phyloP scores from a whole-genome alignment of 805 yeast genomes.

The Kodamaea nitidulidarum region DNA sequence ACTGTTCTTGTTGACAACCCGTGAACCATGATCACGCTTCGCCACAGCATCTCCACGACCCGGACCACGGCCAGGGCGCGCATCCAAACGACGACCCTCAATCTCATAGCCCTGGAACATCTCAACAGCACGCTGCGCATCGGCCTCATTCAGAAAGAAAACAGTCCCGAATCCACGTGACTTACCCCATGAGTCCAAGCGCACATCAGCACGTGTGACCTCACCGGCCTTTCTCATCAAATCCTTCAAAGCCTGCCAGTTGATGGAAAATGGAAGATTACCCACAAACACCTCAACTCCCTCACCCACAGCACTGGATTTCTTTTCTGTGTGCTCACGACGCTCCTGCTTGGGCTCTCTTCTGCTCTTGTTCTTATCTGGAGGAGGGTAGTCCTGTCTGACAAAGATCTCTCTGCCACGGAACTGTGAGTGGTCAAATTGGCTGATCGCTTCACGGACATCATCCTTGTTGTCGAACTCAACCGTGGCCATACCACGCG shows the following conservation, averaged over 20 bases:
- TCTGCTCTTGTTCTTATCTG: conserved; percentile 32
- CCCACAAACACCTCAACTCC: conserved; percentile 69
- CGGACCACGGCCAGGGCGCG: conserved; percentile 59
- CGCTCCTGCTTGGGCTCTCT: conserved; percentile 21
- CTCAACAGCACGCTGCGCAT: conserved; percentile 67
- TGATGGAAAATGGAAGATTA: conserved; percentile 75
- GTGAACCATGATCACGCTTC: conserved; percentile 9
- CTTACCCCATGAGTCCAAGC: conserved; percentile 60
- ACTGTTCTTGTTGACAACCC: conserved; percentile 32
- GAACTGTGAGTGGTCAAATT: conserved; percentile 60
- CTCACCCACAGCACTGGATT: conserved; percentile 3
- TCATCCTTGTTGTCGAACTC: conserved; percentile 65
- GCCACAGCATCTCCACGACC: conserved; percentile 6
- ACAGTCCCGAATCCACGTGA: conserved; percentile 88
- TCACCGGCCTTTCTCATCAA: conserved; percentile 73
- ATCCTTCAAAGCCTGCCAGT: conserved; percentile 85
- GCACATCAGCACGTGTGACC: conserved; percentile 80
- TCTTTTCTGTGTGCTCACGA: conserved; percentile 13
- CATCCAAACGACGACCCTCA: conserved; percentile 76
- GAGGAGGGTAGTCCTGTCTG: conserved; percentile 88
- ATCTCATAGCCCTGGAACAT: conserved; percentile 64
- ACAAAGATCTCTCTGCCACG: conserved; percentile 80
- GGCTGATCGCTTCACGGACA: conserved; percentile 67
- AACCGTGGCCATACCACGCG: conserved; percentile 89
- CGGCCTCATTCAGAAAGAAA: conserved; percentile 59